Evolutionary conservation across 768 basidiomycete species (phyloP).

Genomic region (Mycena latifolia): DNA sequence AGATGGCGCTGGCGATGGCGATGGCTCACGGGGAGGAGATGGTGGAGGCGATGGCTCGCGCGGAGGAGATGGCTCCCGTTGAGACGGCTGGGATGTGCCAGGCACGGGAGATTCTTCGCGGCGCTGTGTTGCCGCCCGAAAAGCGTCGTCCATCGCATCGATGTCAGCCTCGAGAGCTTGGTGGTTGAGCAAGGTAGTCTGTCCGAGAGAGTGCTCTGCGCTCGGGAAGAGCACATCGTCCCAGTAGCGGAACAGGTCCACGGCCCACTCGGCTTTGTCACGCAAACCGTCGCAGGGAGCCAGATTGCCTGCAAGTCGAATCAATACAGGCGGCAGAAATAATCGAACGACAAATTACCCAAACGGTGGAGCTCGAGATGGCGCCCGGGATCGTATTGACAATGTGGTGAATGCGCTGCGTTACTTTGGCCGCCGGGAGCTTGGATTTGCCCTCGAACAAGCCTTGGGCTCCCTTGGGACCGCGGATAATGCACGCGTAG

Average conservation of each 20-base stretch:
- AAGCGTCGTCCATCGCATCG: constrained; percentile 16
- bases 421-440: constrained; percentile 3
- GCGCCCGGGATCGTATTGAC: constrained; percentile 6
- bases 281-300: constrained; percentile 17
- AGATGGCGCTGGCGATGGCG: too few relatives aligned
- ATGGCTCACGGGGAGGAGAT: too few relatives aligned
- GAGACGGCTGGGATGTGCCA: too few relatives aligned
- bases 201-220: constrained; percentile 14
- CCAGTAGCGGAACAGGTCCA: constrained; percentile 13
- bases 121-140: constrained; percentile 6
- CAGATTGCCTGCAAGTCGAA: constrained; percentile 9
- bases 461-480: constrained; percentile 15
- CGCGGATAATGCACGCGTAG: constrained; percentile 16
- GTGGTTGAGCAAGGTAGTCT: not conserved
- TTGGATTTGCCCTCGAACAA: constrained; percentile 13
- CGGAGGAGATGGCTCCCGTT: too few relatives aligned
- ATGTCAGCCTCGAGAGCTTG: constrained; percentile 9
- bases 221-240: constrained; percentile 18
- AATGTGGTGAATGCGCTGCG: constrained; percentile 11
- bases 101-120: not conserved
- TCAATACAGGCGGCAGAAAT: not conserved
- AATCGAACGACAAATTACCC: not conserved
- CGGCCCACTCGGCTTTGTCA: constrained; percentile 11
- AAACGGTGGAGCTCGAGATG: not conserved
- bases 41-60: not conserved